Base-by-base conservation (phyloP, 2,329 filamentous ascomycete genomes). In the Corinectria fuckeliana region DNA sequence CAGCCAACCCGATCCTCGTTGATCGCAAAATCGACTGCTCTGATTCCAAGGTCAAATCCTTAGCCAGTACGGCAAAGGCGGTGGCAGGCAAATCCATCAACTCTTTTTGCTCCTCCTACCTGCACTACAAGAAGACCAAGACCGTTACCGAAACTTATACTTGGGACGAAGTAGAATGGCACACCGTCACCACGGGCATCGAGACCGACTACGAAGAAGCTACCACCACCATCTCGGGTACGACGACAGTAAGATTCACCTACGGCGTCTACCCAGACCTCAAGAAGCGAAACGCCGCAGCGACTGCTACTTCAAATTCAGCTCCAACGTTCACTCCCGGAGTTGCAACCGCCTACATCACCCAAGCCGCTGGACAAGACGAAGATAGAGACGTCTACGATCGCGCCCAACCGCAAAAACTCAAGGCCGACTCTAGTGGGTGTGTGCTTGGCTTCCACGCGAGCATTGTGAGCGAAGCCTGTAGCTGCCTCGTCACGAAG, bases 401-500 rank as follows among this genome's bases (percentile, higher is more conserved):
- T 10, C 36, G 36, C 6, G 36, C 36, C 36, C 8, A 9, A 3
- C 36, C 36, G 7, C 18, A 20, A 4, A 38, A 38, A 16, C 36
- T 38, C 49, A 39, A 30, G 21, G 16, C 28, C n/a, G 56, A 60
- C 21, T 50, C 9, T 14, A 32, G 41, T 13, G 60, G 57, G 13
- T 38, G 52, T 14, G 25, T 26, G 21, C 25, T 50, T 13, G 57
- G 48, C 4, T 55, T 47, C 21, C 16, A 34, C 2, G 13, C 36
- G 9, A 49, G 23, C 2, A 32, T 28, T 11, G 44, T 62, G 20
- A 57, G 26, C 38, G 48, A 42, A 10, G 57, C 60, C 16, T 60
- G 53, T 26, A 57, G 34, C 9, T 62, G 57, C 30, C 44, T 50
- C 14, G 49, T 57, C 16, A 56, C 41, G 21, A 56, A 55, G 16